Evolutionary conservation across 768 basidiomycete genomes (phyloP).

Genomic region (Pilatotrama ljubarskyi): DNA sequence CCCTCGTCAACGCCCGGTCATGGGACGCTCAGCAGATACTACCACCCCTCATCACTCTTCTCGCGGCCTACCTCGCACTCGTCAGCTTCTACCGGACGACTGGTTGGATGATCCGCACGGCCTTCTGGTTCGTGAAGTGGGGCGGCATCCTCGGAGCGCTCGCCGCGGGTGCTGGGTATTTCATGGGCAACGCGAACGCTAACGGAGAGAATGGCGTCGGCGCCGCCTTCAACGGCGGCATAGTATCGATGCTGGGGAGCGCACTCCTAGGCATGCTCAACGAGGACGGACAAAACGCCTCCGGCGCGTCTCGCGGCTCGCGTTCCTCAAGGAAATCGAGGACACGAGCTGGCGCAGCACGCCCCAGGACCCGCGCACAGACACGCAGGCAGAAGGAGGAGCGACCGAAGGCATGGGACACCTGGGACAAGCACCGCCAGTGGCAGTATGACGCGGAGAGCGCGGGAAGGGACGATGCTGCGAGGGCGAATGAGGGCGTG

Average conservation of each 20-base stretch:
- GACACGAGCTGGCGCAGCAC: constrained; percentile 23
- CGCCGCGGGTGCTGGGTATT: constrained; percentile 57
- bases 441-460: constrained; percentile 50
- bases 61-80: constrained; percentile 77
- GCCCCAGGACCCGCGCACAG: constrained; percentile 10
- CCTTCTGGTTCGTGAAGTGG: constrained; percentile 78
- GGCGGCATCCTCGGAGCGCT: constrained; percentile 56
- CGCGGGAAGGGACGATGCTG: constrained; percentile 26
- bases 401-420: constrained; percentile 61
- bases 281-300: constrained; percentile 32
- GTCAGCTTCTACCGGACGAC: constrained; percentile 78
- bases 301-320: constrained; percentile 20
- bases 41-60: constrained; percentile 71
- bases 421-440: constrained; percentile 59
- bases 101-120: constrained; percentile 66
- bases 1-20: constrained; percentile 50
- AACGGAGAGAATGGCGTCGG: constrained; percentile 37
- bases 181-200: constrained; percentile 40
- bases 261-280: constrained; percentile 46
- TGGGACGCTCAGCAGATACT: constrained; percentile 70
- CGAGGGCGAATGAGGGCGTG: constrained; percentile 19
- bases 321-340: constrained; percentile 14
- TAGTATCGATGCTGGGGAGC: constrained; percentile 42
- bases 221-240: constrained; percentile 30
- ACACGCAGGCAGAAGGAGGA: constrained; percentile 15